These are phyloP conservation scores for Leucocoprinus birnbaumii DNA, from an alignment of 768 basidiomycete species.

Conservation along the genomic window DNA sequence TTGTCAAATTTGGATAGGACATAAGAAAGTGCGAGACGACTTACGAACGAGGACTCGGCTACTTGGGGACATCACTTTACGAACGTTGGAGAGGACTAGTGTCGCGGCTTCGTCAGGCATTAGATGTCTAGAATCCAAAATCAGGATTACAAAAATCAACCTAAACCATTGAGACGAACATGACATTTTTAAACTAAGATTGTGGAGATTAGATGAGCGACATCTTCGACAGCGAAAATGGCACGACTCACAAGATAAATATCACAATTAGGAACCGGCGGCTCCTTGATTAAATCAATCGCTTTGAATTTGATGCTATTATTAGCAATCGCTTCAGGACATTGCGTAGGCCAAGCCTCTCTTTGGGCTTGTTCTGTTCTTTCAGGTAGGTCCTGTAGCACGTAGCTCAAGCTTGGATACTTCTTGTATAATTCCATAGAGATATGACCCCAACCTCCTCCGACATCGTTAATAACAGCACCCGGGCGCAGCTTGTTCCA, in stretches of 20 bases:
- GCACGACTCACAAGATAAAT: constrained; percentile 33
- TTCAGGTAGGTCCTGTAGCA: constrained; percentile 28
- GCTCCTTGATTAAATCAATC: constrained; percentile 14
- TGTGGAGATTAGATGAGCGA: not conserved
- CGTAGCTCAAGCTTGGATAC: constrained; percentile 24
- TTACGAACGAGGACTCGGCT: constrained; percentile 32
- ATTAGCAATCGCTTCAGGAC: constrained; percentile 27
- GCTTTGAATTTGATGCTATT: constrained; percentile 27
- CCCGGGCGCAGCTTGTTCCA: constrained; percentile 22
- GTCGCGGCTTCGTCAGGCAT: constrained; percentile 30
- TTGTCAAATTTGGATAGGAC: no score
- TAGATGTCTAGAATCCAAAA: constrained; percentile 23
- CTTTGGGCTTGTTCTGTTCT: constrained; percentile 23
- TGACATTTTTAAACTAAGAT: constrained; percentile 24
- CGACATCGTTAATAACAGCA: constrained; percentile 31
- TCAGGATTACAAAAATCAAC: not conserved
- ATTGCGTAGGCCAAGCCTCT: constrained; percentile 27
- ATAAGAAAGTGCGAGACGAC: constrained; percentile 7
- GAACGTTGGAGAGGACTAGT: constrained; percentile 26
- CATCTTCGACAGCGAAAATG: not conserved
- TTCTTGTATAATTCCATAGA: constrained; percentile 22
- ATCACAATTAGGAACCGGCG: constrained; percentile 20
- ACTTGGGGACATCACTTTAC: constrained; percentile 27
- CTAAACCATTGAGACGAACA: constrained; percentile 19
- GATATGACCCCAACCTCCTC: constrained; percentile 30